Percentiles rank a stretch among this genome's conserved stretches.
These are phyloP conservation scores for Nakazawaea anatomiae DNA, from an alignment of 805 yeast species.

Conservation along the genomic window DNA sequence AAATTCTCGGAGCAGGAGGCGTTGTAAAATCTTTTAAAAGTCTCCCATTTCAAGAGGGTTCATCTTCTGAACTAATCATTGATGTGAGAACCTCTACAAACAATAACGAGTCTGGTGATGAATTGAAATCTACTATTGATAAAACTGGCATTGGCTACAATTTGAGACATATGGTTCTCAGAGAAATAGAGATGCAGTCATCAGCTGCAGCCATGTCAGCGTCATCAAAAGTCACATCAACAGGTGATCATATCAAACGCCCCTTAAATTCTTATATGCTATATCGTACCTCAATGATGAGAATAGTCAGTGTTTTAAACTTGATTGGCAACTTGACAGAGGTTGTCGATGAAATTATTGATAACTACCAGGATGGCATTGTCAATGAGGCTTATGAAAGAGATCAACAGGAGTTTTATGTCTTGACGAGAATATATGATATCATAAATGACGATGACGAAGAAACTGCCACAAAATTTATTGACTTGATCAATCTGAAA, in stretches of 20 bases:
- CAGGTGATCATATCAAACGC: neutral
- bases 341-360: neutral
- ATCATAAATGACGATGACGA: slow-evolving; percentile 2
- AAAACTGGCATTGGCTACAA: slow-evolving; percentile 1
- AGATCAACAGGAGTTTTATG: neutral
- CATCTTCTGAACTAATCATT: neutral
- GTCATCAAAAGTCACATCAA: neutral
- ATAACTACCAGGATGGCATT: neutral
- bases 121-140: too few species aligned
- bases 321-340: neutral
- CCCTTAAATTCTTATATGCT: slow-evolving; percentile 6
- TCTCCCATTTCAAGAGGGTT: neutral
- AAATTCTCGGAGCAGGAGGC: slow-evolving; percentile 3
- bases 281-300: slow-evolving; percentile 2
- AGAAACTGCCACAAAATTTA: neutral
- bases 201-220: neutral
- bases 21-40: neutral
- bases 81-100: slow-evolving; percentile 3
- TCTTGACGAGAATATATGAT: slow-evolving; percentile 2
- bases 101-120: neutral
- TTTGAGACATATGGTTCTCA: slow-evolving; percentile 1
- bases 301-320: neutral
- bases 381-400: neutral
- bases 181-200: neutral
- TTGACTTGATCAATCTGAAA: neutral